These are phyloP conservation scores for Pittosporum tobira DNA, from an alignment of 129 eudicot genomes.

Conservation along the genomic window DNA sequence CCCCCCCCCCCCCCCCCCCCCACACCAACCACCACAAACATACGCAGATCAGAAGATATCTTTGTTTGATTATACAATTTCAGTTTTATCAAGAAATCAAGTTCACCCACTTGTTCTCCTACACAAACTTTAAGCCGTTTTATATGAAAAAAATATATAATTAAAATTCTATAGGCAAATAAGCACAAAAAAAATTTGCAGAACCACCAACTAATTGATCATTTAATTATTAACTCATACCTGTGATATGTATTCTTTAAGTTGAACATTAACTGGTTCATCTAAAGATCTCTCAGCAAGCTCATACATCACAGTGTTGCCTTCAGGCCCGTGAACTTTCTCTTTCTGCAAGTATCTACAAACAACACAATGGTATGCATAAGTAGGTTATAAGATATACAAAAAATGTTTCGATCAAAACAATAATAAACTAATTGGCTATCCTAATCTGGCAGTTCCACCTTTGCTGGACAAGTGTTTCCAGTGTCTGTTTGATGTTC, in stretches of 20 bases:
- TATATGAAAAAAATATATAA: no score
- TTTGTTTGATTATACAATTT: background rate
- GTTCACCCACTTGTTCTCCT: background rate
- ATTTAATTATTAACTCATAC: constrained; percentile 18
- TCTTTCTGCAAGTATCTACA: constrained; percentile 80
- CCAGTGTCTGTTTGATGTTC: constrained; percentile 60
- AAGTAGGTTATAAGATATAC: constrained; percentile 2
- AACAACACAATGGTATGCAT: constrained; percentile 8
- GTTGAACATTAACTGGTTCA: constrained; percentile 32
- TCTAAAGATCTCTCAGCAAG: constrained; percentile 90
- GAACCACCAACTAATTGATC: background rate
- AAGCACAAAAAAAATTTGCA: background rate
- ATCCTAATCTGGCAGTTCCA: constrained; percentile 10
- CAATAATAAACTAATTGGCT: background rate
- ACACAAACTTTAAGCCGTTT: no score
- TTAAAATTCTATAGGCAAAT: background rate
- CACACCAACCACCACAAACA: no score
- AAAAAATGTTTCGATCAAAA: background rate
- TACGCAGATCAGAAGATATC: background rate
- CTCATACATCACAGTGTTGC: constrained; percentile 59
- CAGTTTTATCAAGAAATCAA: background rate
- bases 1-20: no score
- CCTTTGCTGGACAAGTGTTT: constrained; percentile 93
- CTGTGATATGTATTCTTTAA: constrained; percentile 63
- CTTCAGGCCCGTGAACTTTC: constrained; percentile 89